Evolutionary conservation across 805 yeast species (phyloP).

Genomic region (Yamadazyma tumulicola): DNA sequence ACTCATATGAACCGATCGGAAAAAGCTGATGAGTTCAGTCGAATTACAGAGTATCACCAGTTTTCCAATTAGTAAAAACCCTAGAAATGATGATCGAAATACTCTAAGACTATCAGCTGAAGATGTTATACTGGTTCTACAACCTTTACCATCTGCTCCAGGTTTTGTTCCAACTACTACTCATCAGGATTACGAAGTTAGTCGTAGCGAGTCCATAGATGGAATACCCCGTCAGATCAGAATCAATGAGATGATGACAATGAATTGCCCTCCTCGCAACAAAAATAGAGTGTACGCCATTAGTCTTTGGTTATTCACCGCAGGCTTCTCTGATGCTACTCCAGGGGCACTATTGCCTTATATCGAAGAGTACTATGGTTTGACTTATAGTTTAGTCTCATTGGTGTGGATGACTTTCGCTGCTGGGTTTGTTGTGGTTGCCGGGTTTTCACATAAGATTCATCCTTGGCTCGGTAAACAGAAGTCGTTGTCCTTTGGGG

Average conservation of each 20-base stretch:
- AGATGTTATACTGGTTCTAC: conserved; percentile 1
- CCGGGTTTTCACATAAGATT: conserved; percentile 43
- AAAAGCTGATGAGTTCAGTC: conserved; percentile 4
- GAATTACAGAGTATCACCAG: conserved; percentile 5
- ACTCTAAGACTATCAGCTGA: conserved; percentile 1
- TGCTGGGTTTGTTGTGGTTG: conserved; percentile 48
- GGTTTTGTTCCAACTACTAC: conserved; percentile 6
- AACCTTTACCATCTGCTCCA: conserved; percentile 7
- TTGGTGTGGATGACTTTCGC: conserved; percentile 58
- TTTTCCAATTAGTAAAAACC: neutral
- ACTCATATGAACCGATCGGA: no score
- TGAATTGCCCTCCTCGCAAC: conserved; percentile 43
- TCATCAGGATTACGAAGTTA: neutral
- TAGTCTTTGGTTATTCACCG: conserved; percentile 36
- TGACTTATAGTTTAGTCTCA: conserved; percentile 52
- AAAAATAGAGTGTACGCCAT: conserved; percentile 38
- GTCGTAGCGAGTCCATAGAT: neutral
- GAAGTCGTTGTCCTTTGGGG: conserved; percentile 38
- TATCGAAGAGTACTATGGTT: conserved; percentile 46
- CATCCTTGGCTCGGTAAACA: conserved; percentile 40
- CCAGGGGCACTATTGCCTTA: conserved; percentile 59
- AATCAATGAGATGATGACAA: conserved; percentile 25
- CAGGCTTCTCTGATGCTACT: conserved; percentile 53
- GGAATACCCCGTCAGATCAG: conserved; percentile 2
- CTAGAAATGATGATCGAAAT: neutral